These are phyloP conservation scores for Hordeum marinum DNA, from an alignment of 176 grass and related monocot genomes.

Conservation along the genomic window DNA sequence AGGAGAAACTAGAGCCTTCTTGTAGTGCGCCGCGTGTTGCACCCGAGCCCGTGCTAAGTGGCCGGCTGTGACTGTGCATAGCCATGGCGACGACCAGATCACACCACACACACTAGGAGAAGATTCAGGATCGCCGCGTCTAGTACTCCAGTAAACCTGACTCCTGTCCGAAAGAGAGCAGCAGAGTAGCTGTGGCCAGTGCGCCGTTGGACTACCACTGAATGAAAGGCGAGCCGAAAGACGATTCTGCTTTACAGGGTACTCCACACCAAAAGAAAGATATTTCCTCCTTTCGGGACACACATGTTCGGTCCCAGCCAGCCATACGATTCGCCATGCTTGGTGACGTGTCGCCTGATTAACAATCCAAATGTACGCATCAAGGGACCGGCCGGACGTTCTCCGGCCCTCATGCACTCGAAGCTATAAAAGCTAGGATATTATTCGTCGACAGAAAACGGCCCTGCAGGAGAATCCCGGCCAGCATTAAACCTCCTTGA, in stretches of 20 bases:
- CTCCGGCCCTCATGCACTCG: background rate
- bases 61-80: background rate
- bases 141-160: background rate
- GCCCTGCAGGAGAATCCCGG: background rate
- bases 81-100: background rate
- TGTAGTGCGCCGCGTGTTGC: background rate
- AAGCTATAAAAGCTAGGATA: background rate
- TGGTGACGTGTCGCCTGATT: background rate
- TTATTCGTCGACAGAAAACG: background rate
- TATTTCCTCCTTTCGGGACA: background rate
- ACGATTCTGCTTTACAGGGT: background rate
- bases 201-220: background rate
- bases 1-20: no score
- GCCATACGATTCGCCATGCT: background rate
- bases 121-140: background rate
- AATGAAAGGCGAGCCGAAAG: background rate
- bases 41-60: background rate
- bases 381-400: background rate
- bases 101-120: no score
- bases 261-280: background rate
- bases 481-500: background rate
- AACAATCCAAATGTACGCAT: background rate
- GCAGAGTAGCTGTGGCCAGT: background rate
- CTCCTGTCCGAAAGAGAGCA: background rate
- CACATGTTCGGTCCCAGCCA: background rate